A percentile compares a stretch with the other conserved stretches of the same genome.
Evolutionary conservation across 306 rosid species (phyloP).

Genomic region (Ammopiptanthus mongolicus): DNA sequence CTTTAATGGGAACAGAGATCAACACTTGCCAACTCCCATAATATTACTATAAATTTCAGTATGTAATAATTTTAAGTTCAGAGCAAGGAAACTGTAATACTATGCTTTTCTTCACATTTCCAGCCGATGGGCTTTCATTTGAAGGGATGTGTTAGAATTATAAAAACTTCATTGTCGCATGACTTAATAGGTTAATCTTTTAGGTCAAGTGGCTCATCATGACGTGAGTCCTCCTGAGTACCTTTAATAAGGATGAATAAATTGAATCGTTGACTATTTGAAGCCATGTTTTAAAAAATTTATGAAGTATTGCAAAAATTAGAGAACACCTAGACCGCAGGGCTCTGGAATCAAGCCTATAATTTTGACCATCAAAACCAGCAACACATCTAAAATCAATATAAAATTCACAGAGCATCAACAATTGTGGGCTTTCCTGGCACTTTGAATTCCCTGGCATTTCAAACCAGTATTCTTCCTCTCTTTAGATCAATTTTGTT

Average conservation of each 20-base stretch:
- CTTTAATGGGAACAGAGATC: background rate
- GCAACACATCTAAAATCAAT: background rate
- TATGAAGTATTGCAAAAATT: background rate
- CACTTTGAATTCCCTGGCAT: constrained; percentile 7
- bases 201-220: background rate
- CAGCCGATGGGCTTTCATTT: background rate
- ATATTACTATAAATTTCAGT: background rate
- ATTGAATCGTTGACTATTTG: background rate
- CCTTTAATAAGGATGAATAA: background rate
- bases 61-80: background rate
- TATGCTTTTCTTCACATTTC: background rate
- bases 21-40: background rate
- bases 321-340: background rate
- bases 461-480: background rate
- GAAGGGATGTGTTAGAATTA: background rate
- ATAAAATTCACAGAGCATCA: background rate
- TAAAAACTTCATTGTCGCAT: background rate
- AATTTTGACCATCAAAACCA: background rate
- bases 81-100: background rate
- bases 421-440: background rate
- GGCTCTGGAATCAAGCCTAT: background rate
- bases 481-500: background rate
- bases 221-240: background rate
- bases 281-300: background rate
- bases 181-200: background rate